These are phyloP conservation scores for Heracleum sosnowskyi DNA, from an alignment of 129 eudicot genomes.

Conservation along the genomic window DNA sequence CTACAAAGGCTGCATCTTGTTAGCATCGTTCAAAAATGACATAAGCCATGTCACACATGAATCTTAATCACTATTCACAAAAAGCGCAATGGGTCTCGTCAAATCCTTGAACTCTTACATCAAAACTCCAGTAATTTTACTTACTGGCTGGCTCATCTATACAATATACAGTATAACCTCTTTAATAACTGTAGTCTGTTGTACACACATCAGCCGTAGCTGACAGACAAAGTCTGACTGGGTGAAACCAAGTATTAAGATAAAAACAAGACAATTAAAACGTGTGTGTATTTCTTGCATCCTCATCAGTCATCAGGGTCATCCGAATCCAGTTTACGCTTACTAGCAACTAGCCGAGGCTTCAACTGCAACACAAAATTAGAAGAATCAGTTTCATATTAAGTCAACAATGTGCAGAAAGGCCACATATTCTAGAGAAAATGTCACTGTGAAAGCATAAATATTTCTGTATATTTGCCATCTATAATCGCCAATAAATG, in stretches of 20 bases:
- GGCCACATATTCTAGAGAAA: neutral
- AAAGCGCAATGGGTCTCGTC: too few species aligned
- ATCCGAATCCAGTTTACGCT: slow-evolving; percentile 35
- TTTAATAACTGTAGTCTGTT: neutral
- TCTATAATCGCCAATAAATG: neutral
- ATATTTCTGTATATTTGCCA: neutral
- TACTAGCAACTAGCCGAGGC: slow-evolving; percentile 58
- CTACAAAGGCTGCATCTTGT: too few species aligned
- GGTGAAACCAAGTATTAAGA: too few species aligned
- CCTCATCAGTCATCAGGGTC: slow-evolving; percentile 17
- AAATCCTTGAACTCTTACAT: too few species aligned
- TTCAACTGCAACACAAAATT: slow-evolving; percentile 44
- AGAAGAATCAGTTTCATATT: neutral
- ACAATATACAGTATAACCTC: neutral
- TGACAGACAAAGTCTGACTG: neutral
- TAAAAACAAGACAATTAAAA: neutral
- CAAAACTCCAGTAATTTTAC: too few species aligned
- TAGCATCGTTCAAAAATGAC: too few species aligned
- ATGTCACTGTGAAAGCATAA: neutral
- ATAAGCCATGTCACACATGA: too few species aligned
- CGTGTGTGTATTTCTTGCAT: slow-evolving; percentile 20
- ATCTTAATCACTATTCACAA: too few species aligned
- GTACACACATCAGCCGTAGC: neutral
- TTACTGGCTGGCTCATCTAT: too few species aligned
- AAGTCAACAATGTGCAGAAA: neutral